A percentile compares a stretch with the other conserved stretches of the same genome.
These are phyloP conservation scores for Oxyria digyna DNA, from an alignment of 148 eudicot species.

Conservation along the genomic window DNA sequence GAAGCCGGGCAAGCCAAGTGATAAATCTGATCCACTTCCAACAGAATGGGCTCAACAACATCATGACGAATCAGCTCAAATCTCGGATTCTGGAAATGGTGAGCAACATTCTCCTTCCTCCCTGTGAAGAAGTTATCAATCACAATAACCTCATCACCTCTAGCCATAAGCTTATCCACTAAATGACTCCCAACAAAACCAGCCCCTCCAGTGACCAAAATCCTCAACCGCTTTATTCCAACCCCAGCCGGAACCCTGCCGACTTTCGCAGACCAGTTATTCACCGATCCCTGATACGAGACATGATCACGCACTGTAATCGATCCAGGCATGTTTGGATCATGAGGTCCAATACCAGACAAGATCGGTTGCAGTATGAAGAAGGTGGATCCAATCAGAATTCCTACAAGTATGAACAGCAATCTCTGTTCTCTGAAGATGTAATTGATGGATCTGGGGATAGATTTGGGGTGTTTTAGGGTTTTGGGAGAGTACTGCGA, in stretches of 20 bases:
- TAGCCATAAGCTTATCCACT: slow-evolving; percentile 59
- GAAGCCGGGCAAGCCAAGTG: slow-evolving; percentile 97
- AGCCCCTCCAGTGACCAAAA: slow-evolving; percentile 91
- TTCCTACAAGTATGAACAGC: slow-evolving; percentile 59
- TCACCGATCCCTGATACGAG: slow-evolving; percentile 2
- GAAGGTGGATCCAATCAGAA: slow-evolving; percentile 42
- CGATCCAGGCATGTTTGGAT: slow-evolving; percentile 20
- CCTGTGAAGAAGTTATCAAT: slow-evolving; percentile 93
- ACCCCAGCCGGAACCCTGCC: slow-evolving; percentile 81
- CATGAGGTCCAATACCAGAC: slow-evolving; percentile 16
- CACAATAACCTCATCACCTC: slow-evolving; percentile 89
- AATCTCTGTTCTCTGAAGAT: slow-evolving; percentile 69
- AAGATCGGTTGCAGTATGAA: slow-evolving; percentile 31
- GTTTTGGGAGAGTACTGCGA: slow-evolving; percentile 58
- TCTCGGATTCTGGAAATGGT: slow-evolving; percentile 82
- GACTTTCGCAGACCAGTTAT: slow-evolving; percentile 10
- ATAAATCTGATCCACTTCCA: slow-evolving; percentile 95
- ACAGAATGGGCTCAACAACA: slow-evolving; percentile 77
- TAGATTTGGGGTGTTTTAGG: slow-evolving; percentile 42
- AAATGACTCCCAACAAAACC: slow-evolving; percentile 87
- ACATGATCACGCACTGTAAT: slow-evolving; percentile 2
- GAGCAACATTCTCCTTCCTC: slow-evolving; percentile 76
- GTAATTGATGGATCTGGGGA: slow-evolving; percentile 53
- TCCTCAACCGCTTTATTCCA: slow-evolving; percentile 53
- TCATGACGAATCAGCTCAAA: slow-evolving; percentile 91